Evolutionary conservation across 2,329 filamentous ascomycete genomes (phyloP).

Genomic region (Alternaria angustiovoidea): DNA sequence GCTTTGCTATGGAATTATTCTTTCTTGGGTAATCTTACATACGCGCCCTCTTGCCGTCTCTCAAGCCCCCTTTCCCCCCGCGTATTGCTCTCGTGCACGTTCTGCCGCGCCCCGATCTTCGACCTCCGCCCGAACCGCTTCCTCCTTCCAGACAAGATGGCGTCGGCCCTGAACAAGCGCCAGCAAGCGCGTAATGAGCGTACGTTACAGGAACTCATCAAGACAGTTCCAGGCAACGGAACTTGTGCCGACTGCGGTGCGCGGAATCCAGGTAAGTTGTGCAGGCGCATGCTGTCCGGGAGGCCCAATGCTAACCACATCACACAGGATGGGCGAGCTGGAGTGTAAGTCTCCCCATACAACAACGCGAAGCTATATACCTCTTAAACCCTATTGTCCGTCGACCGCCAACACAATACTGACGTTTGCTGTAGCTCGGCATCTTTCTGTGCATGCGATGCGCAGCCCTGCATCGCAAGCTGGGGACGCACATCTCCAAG

Average conservation of each 20-base stretch:
- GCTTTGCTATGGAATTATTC: conserved; percentile 26
- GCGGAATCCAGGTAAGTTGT: conserved; percentile 81
- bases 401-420: conserved; percentile 16
- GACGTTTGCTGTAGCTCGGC: conserved; percentile 70
- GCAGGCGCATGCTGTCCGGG: conserved; percentile 12
- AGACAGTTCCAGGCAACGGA: conserved; percentile 85
- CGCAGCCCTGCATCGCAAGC: conserved; percentile 91
- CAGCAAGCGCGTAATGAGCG: conserved; percentile 98
- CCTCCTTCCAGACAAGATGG: conserved; percentile 61
- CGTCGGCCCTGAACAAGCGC: conserved; percentile 84
- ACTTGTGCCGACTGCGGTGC: conserved; percentile 92
- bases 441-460: conserved; percentile 98
- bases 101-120: conserved; percentile 29
- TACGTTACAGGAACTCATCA: conserved; percentile 86
- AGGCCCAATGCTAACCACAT: conserved; percentile 40
- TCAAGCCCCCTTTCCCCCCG: conserved; percentile 21
- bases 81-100: conserved; percentile 29
- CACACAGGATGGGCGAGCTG: conserved; percentile 88
- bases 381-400: background rate
- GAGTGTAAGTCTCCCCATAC: conserved; percentile 70
- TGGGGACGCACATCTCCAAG: conserved; percentile 97
- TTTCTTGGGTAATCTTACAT: conserved; percentile 15
- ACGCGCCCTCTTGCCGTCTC: conserved; percentile 21
- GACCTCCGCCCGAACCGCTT: conserved; percentile 28
- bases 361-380: background rate